phyloP scores from a whole-genome alignment of 305 asterid species.

The Solanum hybrid region DNA sequence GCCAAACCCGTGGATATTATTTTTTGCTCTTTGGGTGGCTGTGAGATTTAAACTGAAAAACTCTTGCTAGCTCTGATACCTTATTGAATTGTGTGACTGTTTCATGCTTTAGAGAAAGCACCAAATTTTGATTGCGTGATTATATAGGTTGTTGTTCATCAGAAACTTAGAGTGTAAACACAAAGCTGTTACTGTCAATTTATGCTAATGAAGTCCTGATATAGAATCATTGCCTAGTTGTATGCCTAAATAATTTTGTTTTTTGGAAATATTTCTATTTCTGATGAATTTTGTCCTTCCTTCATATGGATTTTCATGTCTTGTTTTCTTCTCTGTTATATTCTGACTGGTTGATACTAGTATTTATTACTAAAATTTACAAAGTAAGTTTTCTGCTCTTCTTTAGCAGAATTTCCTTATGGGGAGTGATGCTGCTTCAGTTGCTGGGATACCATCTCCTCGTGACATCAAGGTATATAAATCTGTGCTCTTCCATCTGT shows the following conservation, averaged over 20 bases:
- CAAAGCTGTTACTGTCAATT: neutral
- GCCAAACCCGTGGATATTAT: neutral
- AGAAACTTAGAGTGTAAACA: neutral
- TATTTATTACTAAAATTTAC: neutral
- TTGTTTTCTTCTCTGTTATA: neutral
- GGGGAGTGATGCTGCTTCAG: slow-evolving; percentile 45
- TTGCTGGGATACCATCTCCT: slow-evolving; percentile 35
- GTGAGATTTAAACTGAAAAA: neutral
- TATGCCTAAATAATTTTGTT: neutral
- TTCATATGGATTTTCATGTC: neutral
- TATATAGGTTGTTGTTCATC: neutral
- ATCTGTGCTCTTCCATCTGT: neutral
- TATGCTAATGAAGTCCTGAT: neutral
- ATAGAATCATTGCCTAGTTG: neutral
- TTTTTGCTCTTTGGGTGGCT: neutral
- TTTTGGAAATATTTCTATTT: neutral
- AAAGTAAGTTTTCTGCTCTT: neutral
- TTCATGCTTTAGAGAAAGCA: neutral
- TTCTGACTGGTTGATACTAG: neutral
- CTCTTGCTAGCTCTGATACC: neutral
- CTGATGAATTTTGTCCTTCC: neutral
- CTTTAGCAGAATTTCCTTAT: slow-evolving; percentile 19
- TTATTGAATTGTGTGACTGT: neutral
- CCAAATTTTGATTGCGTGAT: neutral
- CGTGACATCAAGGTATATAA: slow-evolving; percentile 47